phyloP scores from a whole-genome alignment of 495 filamentous ascomycete genomes.

The Parathielavia appendiculata region DNA sequence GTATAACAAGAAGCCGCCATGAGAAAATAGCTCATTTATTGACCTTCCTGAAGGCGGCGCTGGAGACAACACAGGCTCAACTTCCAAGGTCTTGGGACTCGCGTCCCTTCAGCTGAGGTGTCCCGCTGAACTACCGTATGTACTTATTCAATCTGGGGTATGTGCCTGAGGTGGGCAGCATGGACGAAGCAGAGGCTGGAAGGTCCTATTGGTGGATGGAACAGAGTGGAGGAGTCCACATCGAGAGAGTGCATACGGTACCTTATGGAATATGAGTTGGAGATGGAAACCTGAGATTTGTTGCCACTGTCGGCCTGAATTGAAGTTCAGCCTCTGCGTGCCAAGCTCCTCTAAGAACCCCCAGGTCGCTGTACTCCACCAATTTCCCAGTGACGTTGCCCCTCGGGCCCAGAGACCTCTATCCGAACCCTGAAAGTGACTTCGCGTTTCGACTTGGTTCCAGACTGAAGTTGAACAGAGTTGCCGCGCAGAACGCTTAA shows the following conservation, averaged over 20 bases:
- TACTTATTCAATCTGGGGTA: too few relatives aligned
- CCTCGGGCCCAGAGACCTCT: neutral
- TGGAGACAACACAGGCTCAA: neutral
- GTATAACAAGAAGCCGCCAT: neutral
- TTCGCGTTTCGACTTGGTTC: conserved; percentile 32
- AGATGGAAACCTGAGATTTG: neutral
- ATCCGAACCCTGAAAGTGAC: conserved; percentile 17
- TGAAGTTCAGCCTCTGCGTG: conserved; percentile 2
- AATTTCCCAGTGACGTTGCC: conserved; percentile 26
- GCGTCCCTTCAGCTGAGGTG: conserved; percentile 8
- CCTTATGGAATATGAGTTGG: too few relatives aligned
- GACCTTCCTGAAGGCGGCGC: conserved; percentile 16
- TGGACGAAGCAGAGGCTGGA: too few relatives aligned
- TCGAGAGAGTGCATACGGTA: too few relatives aligned
- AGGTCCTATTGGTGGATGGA: too few relatives aligned
- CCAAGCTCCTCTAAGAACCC: conserved; percentile 13
- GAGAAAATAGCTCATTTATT: neutral
- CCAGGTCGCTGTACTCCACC: conserved; percentile 19
- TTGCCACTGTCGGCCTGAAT: neutral
- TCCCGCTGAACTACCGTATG: too few relatives aligned
- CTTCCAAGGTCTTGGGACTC: conserved; percentile 15
- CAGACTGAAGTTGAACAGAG: neutral
- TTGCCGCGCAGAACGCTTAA: neutral
- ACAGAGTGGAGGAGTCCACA: too few relatives aligned
- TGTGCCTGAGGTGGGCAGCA: too few relatives aligned